These are phyloP conservation scores for Raddia guianensis DNA, from an alignment of 176 grass and related monocot genomes.

Conservation along the genomic window DNA sequence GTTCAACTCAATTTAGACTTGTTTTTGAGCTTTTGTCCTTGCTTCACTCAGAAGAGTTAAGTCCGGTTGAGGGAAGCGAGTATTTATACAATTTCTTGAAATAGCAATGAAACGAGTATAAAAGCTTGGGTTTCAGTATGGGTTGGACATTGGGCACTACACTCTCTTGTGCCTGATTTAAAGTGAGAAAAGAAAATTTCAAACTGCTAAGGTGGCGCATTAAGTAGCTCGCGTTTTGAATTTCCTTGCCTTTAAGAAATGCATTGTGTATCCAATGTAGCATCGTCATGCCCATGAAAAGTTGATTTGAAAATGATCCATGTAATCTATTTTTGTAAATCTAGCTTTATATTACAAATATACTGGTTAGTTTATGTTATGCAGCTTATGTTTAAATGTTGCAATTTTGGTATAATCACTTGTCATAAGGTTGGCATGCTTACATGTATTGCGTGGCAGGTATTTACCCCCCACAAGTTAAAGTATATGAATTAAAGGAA, in stretches of 20 bases:
- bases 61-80: background rate
- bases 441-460: constrained; percentile 47
- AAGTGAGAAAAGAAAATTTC: too few species aligned
- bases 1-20: background rate
- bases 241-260: background rate
- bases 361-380: background rate
- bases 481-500: constrained; percentile 88
- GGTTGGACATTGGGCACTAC: background rate
- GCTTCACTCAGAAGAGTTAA: background rate
- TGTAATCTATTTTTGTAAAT: background rate
- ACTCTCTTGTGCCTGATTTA: background rate
- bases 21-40: background rate
- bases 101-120: background rate
- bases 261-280: background rate
- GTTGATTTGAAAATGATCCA: background rate
- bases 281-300: background rate
- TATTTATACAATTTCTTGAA: background rate
- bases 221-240: background rate
- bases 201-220: background rate
- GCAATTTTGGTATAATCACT: background rate
- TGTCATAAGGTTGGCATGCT: background rate
- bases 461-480: constrained; percentile 93
- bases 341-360: background rate
- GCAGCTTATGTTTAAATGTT: background rate
- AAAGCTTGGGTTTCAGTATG: background rate